phyloP scores from a whole-genome alignment of 1,139 yeast species.

The Geotrichum bryndzae region DNA sequence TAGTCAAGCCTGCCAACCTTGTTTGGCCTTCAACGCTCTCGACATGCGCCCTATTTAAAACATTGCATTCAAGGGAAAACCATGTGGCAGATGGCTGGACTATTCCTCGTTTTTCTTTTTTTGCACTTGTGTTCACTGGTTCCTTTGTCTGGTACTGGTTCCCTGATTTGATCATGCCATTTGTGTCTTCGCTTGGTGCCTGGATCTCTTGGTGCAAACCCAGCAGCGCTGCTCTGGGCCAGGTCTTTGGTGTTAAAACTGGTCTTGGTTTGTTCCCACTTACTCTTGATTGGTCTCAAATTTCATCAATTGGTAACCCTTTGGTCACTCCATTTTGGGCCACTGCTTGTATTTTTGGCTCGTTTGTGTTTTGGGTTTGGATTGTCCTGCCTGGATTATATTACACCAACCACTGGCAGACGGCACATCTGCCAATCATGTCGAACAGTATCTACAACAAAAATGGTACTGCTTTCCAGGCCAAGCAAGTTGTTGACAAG shows the following conservation, averaged over 20 bases:
- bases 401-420: constrained; percentile 41
- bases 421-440: constrained; percentile 44
- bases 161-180: constrained; percentile 42
- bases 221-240: constrained; percentile 42
- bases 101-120: constrained; percentile 38
- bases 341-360: constrained; percentile 40
- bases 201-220: constrained; percentile 38
- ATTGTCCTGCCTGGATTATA: constrained; percentile 35
- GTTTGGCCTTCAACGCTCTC: constrained; percentile 44
- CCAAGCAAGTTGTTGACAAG: constrained; percentile 39
- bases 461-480: constrained; percentile 37
- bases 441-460: constrained; percentile 39
- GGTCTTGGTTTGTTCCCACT: constrained; percentile 51
- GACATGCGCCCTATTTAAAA: constrained; percentile 40
- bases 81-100: constrained; percentile 38
- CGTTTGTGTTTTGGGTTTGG: constrained; percentile 38
- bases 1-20: constrained; percentile 47
- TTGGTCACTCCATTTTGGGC: constrained; percentile 51
- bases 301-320: constrained; percentile 38
- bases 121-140: constrained; percentile 31
- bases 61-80: constrained; percentile 38
- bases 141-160: constrained; percentile 45
- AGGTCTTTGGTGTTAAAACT: constrained; percentile 46
- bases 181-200: constrained; percentile 36
- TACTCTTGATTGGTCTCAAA: constrained; percentile 44